Conservation (phyloP, 225 moss, liverwort and hornwort species). For the Physcomitrellopsis africana region DNA sequence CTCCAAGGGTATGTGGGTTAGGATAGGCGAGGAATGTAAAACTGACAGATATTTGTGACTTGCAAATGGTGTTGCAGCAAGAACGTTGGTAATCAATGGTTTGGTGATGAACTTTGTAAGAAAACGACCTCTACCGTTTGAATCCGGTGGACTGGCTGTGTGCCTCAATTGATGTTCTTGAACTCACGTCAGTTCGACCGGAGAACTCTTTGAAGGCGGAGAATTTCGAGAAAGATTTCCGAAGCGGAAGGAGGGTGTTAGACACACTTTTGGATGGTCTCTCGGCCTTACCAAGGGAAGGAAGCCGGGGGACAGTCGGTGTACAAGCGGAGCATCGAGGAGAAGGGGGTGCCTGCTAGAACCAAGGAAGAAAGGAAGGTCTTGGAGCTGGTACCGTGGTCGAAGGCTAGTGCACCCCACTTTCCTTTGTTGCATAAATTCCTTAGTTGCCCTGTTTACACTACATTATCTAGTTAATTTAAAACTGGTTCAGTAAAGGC, state of each 20-base stretch:
- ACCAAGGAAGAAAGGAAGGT: too few species aligned
- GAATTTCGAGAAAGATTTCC: not conserved
- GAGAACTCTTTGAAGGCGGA: not conserved
- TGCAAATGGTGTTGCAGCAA: not conserved
- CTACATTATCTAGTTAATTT: too few species aligned
- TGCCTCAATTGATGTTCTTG: not conserved
- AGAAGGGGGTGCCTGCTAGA: too few species aligned
- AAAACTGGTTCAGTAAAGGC: too few species aligned
- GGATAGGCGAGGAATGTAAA: not conserved
- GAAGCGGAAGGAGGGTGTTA: not conserved
- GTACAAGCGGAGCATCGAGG: too few species aligned
- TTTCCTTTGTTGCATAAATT: too few species aligned
- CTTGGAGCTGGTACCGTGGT: too few species aligned
- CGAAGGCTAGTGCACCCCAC: too few species aligned
- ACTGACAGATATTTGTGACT: not conserved
- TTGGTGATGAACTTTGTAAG: not conserved
- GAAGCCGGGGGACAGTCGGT: constrained; percentile 3
- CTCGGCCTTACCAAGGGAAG: not conserved
- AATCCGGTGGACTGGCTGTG: not conserved
- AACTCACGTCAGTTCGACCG: not conserved
- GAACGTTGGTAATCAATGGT: not conserved
- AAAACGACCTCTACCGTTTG: not conserved
- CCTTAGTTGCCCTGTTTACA: too few species aligned
- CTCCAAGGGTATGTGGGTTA: not conserved
- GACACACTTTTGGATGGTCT: not conserved